Conservation (phyloP, 768 basidiomycete species). For the Gautieria morchelliformis region DNA sequence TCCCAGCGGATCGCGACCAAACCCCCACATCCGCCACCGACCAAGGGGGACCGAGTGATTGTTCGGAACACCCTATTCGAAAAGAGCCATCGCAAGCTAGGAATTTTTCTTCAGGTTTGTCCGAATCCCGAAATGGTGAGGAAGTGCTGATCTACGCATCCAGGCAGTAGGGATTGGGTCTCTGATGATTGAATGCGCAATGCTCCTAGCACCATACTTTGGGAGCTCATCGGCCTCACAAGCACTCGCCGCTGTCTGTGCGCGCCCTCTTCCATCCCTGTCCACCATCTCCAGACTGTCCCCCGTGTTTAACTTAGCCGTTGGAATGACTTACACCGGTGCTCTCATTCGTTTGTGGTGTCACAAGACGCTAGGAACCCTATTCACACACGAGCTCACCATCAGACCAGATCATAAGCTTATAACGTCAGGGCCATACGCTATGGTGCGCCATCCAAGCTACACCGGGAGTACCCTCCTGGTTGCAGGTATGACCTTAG, state of each 20-base stretch:
- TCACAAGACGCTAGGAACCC: slow-evolving; percentile 12
- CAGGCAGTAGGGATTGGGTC: neutral
- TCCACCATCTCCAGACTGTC: too few species aligned
- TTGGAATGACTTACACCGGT: too few species aligned
- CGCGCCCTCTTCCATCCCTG: too few species aligned
- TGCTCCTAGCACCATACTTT: neutral
- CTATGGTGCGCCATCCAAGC: slow-evolving; percentile 16
- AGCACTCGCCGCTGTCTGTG: neutral
- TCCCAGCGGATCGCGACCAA: neutral
- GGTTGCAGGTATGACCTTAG: neutral
- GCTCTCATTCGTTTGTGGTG: slow-evolving; percentile 18
- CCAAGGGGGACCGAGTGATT: neutral
- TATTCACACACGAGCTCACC: slow-evolving; percentile 14
- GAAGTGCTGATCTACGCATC: neutral
- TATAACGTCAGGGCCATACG: slow-evolving; percentile 14
- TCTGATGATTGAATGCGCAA: neutral
- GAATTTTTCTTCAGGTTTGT: neutral
- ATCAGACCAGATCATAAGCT: slow-evolving; percentile 17
- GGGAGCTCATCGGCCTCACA: neutral
- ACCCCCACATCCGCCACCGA: neutral
- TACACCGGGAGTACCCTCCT: neutral
- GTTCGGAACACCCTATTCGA: neutral
- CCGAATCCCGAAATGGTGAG: neutral
- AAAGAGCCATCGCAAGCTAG: neutral
- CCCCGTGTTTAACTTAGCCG: too few species aligned